phyloP scores from a whole-genome alignment of 257 asterid species.

The Solanum chaucha region DNA sequence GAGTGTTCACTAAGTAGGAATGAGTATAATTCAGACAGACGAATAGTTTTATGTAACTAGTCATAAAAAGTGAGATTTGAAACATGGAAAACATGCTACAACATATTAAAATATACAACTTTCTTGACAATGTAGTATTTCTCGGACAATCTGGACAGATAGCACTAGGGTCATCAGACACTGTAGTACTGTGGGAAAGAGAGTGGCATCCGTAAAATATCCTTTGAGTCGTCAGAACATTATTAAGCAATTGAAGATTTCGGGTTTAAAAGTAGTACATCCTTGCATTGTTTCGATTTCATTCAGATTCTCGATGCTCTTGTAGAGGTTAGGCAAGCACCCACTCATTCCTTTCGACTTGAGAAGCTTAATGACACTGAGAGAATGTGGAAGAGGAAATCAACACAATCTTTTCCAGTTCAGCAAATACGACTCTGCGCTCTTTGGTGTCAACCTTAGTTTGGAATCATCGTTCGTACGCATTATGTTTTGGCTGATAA shows the following conservation, averaged over 20 bases:
- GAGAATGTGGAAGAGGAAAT: not conserved
- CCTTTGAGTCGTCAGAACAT: not conserved
- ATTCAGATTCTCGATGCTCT: too few species aligned
- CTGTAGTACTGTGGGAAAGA: not conserved
- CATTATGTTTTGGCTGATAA: too few species aligned
- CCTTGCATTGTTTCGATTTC: not conserved
- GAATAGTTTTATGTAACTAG: too few species aligned
- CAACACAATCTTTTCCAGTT: not conserved
- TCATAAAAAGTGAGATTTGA: too few species aligned
- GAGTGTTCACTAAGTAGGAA: too few species aligned
- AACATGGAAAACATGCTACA: too few species aligned
- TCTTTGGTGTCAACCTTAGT: too few species aligned
- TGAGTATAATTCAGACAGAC: not conserved
- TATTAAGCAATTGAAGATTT: not conserved
- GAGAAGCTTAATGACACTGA: not conserved
- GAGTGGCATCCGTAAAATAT: not conserved
- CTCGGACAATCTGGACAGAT: not conserved
- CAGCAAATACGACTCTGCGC: not conserved
- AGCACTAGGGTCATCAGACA: not conserved
- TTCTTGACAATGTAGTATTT: not conserved
- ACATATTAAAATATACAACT: not conserved
- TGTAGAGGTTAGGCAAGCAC: too few species aligned
- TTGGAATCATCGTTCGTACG: too few species aligned
- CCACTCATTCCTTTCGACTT: not conserved
- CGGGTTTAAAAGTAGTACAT: not conserved